Percentiles rank a stretch among this genome's conserved stretches.
phyloP scores from a whole-genome alignment of 1,284 basidiomycete genomes.

The Agaricales sp. region DNA sequence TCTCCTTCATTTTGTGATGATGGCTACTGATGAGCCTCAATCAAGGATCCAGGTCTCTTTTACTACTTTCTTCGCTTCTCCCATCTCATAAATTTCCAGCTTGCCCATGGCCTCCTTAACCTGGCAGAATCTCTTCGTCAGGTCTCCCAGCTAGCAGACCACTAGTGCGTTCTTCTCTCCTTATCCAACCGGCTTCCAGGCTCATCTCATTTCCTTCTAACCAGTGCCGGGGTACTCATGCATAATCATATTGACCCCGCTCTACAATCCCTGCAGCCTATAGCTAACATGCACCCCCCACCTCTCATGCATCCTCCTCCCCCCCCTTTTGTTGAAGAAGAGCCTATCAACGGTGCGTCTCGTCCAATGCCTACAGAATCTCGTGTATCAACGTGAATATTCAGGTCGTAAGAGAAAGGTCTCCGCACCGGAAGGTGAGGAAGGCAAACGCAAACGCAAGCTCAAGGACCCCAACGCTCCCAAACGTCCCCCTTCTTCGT shows the following conservation, averaged over 20 bases:
- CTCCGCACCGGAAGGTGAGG: constrained; percentile 28
- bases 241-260: constrained; percentile 1
- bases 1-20: not conserved
- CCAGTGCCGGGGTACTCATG: not conserved
- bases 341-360: not conserved
- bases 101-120: not conserved
- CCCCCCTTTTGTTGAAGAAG: not conserved
- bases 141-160: not conserved
- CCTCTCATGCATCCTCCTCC: not conserved
- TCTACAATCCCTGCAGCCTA: not conserved
- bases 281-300: not conserved
- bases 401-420: constrained; percentile 44
- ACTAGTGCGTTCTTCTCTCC: not conserved
- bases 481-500: constrained; percentile 89
- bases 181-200: not conserved
- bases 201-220: not conserved
- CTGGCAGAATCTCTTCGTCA: not conserved
- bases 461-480: constrained; percentile 88
- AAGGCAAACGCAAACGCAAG: constrained; percentile 46
- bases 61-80: not conserved
- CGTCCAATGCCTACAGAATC: no score
- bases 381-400: constrained; percentile 9
- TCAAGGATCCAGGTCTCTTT: not conserved
- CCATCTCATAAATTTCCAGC: not conserved
- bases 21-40: not conserved